phyloP scores from a whole-genome alignment of 2,329 filamentous ascomycete genomes.

The Sordariomycetes sp. region DNA sequence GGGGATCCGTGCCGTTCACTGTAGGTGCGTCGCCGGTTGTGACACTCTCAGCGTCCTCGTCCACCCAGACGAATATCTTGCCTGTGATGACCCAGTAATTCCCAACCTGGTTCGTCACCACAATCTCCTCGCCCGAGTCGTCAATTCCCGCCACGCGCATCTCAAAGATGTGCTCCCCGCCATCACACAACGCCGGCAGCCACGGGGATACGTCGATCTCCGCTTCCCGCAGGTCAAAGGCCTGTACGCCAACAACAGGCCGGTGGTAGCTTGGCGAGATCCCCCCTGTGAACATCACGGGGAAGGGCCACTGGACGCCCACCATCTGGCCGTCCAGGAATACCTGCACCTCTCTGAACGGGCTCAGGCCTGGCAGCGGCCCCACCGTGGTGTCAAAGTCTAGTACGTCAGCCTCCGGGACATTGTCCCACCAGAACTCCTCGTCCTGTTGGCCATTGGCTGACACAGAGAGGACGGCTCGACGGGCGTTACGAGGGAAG shows the following conservation, averaged over 20 bases:
- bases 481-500: conserved; percentile 55
- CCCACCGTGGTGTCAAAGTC: conserved; percentile 49
- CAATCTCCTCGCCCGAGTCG: conserved; percentile 27
- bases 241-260: conserved; percentile 67
- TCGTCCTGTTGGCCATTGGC: conserved; percentile 67
- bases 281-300: conserved; percentile 73
- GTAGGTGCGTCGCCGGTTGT: conserved; percentile 36
- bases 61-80: conserved; percentile 72
- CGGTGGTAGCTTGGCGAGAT: conserved; percentile 68
- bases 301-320: conserved; percentile 72
- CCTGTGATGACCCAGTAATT: conserved; percentile 67
- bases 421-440: conserved; percentile 82
- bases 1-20: conserved; percentile 23
- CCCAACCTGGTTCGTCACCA: conserved; percentile 8
- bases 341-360: conserved; percentile 71
- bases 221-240: conserved; percentile 68
- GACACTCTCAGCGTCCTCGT: conserved; percentile 30
- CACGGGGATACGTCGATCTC: conserved; percentile 77
- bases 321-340: conserved; percentile 62
- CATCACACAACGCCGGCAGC: conserved; percentile 59
- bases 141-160: conserved; percentile 57
- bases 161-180: conserved; percentile 52
- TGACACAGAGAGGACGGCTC: conserved; percentile 65
- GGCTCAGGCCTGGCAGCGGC: conserved; percentile 51
- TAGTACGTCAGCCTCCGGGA: conserved; percentile 48